These are phyloP conservation scores for Suhomyces kilbournensis DNA, from an alignment of 805 yeast species.

Conservation along the genomic window DNA sequence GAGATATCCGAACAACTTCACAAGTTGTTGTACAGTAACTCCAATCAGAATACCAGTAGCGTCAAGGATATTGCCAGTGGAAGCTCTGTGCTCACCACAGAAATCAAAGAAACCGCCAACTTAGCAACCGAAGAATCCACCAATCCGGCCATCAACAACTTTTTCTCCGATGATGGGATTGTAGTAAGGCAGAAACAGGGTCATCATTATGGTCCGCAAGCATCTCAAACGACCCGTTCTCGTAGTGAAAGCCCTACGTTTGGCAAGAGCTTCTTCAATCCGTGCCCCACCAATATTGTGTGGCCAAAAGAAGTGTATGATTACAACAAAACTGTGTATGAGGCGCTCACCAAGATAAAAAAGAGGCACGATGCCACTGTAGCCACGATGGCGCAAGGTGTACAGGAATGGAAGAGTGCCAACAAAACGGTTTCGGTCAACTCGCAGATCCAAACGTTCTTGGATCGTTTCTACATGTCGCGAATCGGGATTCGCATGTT, in stretches of 20 bases:
- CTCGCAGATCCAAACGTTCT: constrained; percentile 71
- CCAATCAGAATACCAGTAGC: constrained; percentile 7
- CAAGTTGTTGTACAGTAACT: constrained; percentile 27
- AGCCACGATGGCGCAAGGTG: constrained; percentile 88
- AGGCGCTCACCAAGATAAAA: constrained; percentile 67
- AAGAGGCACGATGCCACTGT: constrained; percentile 90
- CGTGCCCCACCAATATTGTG: constrained; percentile 50
- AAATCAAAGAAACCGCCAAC: constrained; percentile 13
- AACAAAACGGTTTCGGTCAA: constrained; percentile 53
- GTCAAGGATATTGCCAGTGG: neutral
- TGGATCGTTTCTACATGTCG: constrained; percentile 86
- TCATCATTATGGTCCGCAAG: constrained; percentile 1
- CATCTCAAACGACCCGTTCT: constrained; percentile 8
- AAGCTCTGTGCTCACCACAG: neutral
- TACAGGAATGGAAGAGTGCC: constrained; percentile 77
- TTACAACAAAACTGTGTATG: constrained; percentile 66
- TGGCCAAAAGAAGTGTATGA: constrained; percentile 76
- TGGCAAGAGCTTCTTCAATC: constrained; percentile 49
- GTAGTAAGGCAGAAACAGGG: constrained; percentile 23
- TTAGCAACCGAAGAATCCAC: constrained; percentile 27
- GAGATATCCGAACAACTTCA: constrained; percentile 41
- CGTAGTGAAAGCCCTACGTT: constrained; percentile 29
- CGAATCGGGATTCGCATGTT: constrained; percentile 91
- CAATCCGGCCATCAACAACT: constrained; percentile 39
- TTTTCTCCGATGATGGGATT: constrained; percentile 53